Base-by-base conservation (phyloP, 306 rosid genomes). In the Morella rubra region DNA sequence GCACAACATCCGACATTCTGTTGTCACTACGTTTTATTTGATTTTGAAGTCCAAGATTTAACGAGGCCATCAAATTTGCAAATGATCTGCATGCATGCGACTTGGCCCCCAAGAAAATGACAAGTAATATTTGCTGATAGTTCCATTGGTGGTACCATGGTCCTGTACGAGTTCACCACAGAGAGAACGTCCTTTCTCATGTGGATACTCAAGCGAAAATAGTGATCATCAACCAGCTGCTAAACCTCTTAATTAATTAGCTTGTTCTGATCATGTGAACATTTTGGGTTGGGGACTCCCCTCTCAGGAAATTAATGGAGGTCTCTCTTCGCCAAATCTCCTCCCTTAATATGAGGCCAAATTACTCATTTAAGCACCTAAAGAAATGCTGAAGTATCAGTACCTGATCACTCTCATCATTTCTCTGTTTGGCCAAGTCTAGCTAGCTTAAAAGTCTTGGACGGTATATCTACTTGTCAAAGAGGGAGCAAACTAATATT, bases 251-350 rank as follows among this genome's bases (percentile, higher is more conserved):
- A 50, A 2, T 68, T 73, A 50, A 2, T 14, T 50, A 56, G 10
- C 50, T 60, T 69, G 74, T 15, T 60, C 10, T 80, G 42, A 27
- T n/a, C n/a, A n/a, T 62, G 37, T 70, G 53, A 80, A 47, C 41
- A 73, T 72, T 73, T 69, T 37, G 37, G 20, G 44, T 32, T 27
- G 32, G 32, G 32, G 2, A 27, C 32, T 1, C 32, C 32, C 32
- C 32, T 27, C 32, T 27, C 32, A 27, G 2, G 32, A 27, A 27
- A 27, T 27, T 32, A 32, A 32, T 32, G 37, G 37, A 32, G 37
- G 37, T 32, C 37, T 32, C 37, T 32, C 37, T 32, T 32, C 37
- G 37, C 37, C 37, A 32, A 32, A 32, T 32, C 13, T 46, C 50
- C 50, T 6, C 13, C 50, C 2, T 7, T 11, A 8, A 8, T 46